Conservation (phyloP, 495 filamentous ascomycete genomes). For the Stereocaulon alpinum region DNA sequence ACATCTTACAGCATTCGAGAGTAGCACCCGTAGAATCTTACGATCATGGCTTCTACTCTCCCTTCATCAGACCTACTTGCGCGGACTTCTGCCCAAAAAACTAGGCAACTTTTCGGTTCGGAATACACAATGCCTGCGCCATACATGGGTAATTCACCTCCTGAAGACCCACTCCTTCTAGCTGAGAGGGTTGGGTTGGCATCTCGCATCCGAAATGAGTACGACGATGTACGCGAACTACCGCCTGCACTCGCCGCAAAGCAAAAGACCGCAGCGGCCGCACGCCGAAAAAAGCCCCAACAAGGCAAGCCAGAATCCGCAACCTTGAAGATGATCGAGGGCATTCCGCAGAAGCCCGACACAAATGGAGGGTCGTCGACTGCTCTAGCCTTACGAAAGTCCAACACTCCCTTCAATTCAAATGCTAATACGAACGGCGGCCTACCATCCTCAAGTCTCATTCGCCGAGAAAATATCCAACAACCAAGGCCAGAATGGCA, state of each 20-base stretch:
- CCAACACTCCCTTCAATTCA: constrained; percentile 21
- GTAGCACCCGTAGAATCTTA: too few species aligned
- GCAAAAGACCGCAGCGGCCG: constrained; percentile 53
- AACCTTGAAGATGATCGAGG: constrained; percentile 62
- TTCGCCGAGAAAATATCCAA: constrained; percentile 55
- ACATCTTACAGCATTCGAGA: too few species aligned
- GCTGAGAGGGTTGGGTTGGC: constrained; percentile 44
- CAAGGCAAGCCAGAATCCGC: constrained; percentile 40
- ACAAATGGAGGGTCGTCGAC: constrained; percentile 37
- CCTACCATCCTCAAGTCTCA: constrained; percentile 48
- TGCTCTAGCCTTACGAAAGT: constrained; percentile 43
- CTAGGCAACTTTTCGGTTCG: constrained; percentile 51
- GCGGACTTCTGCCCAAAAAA: constrained; percentile 48
- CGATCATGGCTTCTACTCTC: constrained; percentile 3
- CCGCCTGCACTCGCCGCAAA: constrained; percentile 81
- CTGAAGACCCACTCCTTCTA: constrained; percentile 19
- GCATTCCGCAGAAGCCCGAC: constrained; percentile 39
- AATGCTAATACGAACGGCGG: constrained; percentile 38
- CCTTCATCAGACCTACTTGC: constrained; percentile 3
- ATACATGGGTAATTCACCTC: constrained; percentile 27
- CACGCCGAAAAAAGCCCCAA: constrained; percentile 49
- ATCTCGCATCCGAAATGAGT: constrained; percentile 63
- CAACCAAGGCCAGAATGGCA: constrained; percentile 89
- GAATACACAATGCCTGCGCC: constrained; percentile 46
- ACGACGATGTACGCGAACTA: constrained; percentile 67